Conservation (phyloP, 1,139 yeast genomes). For the Yamadazyma conglobata region DNA sequence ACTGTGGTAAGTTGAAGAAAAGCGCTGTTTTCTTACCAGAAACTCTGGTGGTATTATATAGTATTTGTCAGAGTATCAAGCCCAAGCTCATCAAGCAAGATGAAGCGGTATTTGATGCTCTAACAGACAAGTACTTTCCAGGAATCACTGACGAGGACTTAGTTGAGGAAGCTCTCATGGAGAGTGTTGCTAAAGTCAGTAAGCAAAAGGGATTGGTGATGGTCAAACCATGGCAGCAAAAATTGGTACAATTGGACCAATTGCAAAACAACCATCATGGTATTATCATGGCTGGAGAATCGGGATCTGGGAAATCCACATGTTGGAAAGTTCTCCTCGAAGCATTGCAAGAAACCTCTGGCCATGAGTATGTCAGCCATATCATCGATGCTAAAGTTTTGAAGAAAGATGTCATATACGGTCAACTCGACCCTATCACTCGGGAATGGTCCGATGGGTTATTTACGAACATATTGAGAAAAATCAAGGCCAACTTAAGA, state of each 20-base stretch:
- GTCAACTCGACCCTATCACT: slow-evolving; percentile 68
- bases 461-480: slow-evolving; percentile 66
- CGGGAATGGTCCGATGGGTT: slow-evolving; percentile 94
- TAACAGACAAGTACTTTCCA: slow-evolving; percentile 27
- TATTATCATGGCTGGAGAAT: slow-evolving; percentile 70
- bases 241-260: slow-evolving; percentile 61
- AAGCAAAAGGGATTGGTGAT: slow-evolving; percentile 19
- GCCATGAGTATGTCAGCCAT: slow-evolving; percentile 37
- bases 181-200: slow-evolving; percentile 11
- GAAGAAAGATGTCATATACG: slow-evolving; percentile 65
- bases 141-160: slow-evolving; percentile 15
- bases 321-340: slow-evolving; percentile 49
- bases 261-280: slow-evolving; percentile 74
- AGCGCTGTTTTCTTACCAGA: slow-evolving; percentile 22
- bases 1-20: slow-evolving; percentile 52
- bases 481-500: slow-evolving; percentile 51
- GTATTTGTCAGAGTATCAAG: slow-evolving; percentile 56
- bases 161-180: slow-evolving; percentile 14
- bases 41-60: slow-evolving; percentile 41
- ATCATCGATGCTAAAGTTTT: slow-evolving; percentile 75
- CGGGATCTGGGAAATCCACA: slow-evolving; percentile 75
- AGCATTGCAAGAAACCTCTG: slow-evolving; percentile 37
- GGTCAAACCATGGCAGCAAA: slow-evolving; percentile 46
- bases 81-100: slow-evolving; percentile 65
- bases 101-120: slow-evolving; percentile 29